Conservation (phyloP, 2,329 filamentous ascomycete species). For the Magnaporthiopsis incrustans region DNA sequence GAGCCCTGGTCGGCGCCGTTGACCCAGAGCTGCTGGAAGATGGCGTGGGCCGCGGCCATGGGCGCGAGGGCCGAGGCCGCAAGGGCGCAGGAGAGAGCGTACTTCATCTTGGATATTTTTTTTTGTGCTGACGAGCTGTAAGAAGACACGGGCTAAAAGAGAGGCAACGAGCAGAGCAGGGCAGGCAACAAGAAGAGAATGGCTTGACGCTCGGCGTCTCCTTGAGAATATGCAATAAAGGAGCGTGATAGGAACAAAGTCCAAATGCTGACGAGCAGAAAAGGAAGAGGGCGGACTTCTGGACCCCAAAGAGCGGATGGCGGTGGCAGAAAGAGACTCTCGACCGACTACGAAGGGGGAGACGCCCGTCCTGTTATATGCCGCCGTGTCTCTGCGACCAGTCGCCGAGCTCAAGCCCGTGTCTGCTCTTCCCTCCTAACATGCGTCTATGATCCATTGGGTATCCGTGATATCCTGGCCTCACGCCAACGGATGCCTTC, state of each 20-base stretch:
- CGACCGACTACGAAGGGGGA: not conserved
- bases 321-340: not conserved
- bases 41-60: conserved; percentile 28
- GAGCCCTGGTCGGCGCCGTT: conserved; percentile 2
- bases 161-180: no score
- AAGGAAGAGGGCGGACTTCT: not conserved
- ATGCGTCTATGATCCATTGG: no score
- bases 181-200: not conserved
- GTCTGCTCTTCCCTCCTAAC: no score
- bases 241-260: not conserved
- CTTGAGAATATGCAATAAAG: not conserved
- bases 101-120: conserved; percentile 11
- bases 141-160: not conserved
- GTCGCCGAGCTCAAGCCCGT: no score
- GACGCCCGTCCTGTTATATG: not conserved
- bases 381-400: not conserved
- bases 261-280: not conserved
- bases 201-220: not conserved
- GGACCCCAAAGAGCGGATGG: not conserved
- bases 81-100: not conserved
- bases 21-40: conserved; percentile 22
- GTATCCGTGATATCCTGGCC: no score
- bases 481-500: no score
- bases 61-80: conserved; percentile 1
- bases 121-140: not conserved